A percentile compares a stretch with the other conserved stretches of the same genome.
Conservation (phyloP, 164 flowering plant genomes). For the Cinnamomum micranthum region DNA sequence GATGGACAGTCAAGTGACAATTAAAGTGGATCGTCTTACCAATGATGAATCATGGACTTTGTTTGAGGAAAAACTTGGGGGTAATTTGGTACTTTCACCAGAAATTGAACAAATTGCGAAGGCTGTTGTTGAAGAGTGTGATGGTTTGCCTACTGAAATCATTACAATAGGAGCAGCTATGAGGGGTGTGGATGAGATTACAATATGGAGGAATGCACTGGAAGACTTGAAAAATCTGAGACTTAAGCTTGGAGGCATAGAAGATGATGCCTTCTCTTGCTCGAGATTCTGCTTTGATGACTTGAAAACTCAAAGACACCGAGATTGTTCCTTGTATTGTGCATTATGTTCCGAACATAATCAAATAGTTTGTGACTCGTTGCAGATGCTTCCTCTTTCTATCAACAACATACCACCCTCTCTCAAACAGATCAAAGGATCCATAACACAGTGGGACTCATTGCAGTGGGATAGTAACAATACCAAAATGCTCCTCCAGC, state of each 20-base stretch:
- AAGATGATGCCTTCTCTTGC: neutral
- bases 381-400: no score
- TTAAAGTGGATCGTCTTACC: constrained; percentile 1
- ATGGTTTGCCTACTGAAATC: neutral
- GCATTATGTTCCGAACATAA: neutral
- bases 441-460: no score
- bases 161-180: neutral
- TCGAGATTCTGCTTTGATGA: neutral
- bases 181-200: constrained; percentile 1
- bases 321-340: no score
- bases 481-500: no score
- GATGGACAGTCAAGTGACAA: neutral
- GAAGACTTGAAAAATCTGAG: neutral
- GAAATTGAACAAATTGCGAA: constrained; percentile 1
- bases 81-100: neutral
- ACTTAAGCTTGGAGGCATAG: neutral
- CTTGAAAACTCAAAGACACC: neutral
- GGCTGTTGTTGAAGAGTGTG: constrained; percentile 1
- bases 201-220: neutral
- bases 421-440: no score
- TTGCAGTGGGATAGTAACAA: no score
- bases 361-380: neutral
- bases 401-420: no score
- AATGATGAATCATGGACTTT: constrained; percentile 3
- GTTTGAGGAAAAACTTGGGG: neutral